Evolutionary conservation across 2,329 filamentous ascomycete genomes (phyloP).

Genomic region (Aspergillus hortae): DNA sequence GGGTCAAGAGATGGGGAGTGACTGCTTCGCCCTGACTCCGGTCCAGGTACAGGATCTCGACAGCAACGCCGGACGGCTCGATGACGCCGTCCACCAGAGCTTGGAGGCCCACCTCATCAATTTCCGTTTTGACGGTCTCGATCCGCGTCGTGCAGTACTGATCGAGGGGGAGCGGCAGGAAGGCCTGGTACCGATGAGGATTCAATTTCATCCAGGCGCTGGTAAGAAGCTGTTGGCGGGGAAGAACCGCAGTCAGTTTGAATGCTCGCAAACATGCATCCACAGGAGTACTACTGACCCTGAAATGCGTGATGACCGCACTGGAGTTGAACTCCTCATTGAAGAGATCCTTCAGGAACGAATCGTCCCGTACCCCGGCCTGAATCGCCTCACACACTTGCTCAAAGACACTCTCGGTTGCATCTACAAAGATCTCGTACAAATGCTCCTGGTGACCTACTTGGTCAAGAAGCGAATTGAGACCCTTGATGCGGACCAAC

Average conservation of each 20-base stretch:
- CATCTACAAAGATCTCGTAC: slow-evolving; percentile 80
- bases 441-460: slow-evolving; percentile 67
- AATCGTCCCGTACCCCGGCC: slow-evolving; percentile 52
- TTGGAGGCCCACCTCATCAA: slow-evolving; percentile 83
- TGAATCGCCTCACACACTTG: slow-evolving; percentile 59
- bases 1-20: slow-evolving; percentile 48
- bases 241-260: slow-evolving; percentile 13
- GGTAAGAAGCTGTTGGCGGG: slow-evolving; percentile 63
- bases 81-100: slow-evolving; percentile 76
- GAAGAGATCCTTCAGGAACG: slow-evolving; percentile 65
- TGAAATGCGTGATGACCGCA: slow-evolving; percentile 79
- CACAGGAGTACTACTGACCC: slow-evolving; percentile 42
- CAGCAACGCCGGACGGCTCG: slow-evolving; percentile 70
- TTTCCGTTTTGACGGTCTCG: slow-evolving; percentile 74
- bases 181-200: slow-evolving; percentile 65
- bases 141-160: slow-evolving; percentile 69
- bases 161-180: slow-evolving; percentile 62
- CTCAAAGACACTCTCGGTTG: slow-evolving; percentile 65
- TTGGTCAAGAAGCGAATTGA: slow-evolving; percentile 67
- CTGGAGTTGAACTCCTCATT: slow-evolving; percentile 67
- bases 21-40: slow-evolving; percentile 74
- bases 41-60: slow-evolving; percentile 90
- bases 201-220: slow-evolving; percentile 80
- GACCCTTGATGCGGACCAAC: slow-evolving; percentile 64
- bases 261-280: slow-evolving; percentile 7